phyloP scores from a whole-genome alignment of 2,329 filamentous ascomycete genomes.

The Verticillium isaacii region DNA sequence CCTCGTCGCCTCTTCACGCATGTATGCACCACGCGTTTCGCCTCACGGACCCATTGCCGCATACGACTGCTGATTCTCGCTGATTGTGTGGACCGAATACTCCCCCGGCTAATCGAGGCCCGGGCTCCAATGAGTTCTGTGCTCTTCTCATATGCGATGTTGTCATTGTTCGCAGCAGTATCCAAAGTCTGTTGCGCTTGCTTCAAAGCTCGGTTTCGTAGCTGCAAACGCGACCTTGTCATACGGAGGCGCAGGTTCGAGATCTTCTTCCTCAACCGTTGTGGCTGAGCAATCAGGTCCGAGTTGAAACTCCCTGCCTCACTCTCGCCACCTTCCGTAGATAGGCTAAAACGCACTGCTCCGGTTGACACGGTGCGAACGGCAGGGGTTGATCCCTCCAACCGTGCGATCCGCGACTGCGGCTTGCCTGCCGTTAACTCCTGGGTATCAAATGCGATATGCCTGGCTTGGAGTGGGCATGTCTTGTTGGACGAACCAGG shows the following conservation, averaged over 20 bases:
- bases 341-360: constrained; percentile 2
- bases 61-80: neutral
- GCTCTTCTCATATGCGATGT: neutral
- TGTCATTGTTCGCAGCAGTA: neutral
- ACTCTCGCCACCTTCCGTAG: constrained; percentile 5
- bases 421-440: neutral
- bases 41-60: neutral
- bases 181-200: neutral
- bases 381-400: neutral
- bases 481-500: neutral
- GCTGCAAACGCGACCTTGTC: constrained; percentile 7
- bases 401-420: neutral
- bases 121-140: neutral
- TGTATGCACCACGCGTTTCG: neutral
- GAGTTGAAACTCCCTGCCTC: constrained; percentile 8
- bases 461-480: constrained; percentile 2
- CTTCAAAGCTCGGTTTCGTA: constrained; percentile 1
- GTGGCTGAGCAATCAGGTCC: constrained; percentile 2
- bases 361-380: neutral
- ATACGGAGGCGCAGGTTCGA: constrained; percentile 11
- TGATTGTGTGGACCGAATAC: neutral
- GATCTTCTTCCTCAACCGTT: constrained; percentile 10
- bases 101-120: neutral
- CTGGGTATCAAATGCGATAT: neutral
- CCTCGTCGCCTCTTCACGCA: neutral